Percentiles rank a stretch among this genome's conserved stretches.
Evolutionary conservation across 495 filamentous ascomycete species (phyloP).

Genomic region (Glonium stellatum): DNA sequence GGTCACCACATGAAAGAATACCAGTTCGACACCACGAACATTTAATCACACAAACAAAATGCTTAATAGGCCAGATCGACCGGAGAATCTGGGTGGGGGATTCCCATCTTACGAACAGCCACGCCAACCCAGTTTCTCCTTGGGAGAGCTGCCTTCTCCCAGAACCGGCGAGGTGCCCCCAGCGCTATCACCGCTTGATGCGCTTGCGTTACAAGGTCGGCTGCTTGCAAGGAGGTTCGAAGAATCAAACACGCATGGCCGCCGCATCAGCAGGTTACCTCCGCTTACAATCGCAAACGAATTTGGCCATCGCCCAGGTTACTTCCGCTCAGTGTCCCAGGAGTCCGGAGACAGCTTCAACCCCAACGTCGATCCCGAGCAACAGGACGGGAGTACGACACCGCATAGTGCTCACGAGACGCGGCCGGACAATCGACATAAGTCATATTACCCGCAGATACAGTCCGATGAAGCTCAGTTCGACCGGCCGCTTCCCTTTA

Average conservation of each 20-base stretch:
- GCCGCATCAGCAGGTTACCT: conserved; percentile 76
- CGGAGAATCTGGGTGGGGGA: conserved; percentile 5
- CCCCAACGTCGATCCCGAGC: conserved; percentile 38
- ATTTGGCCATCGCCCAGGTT: conserved; percentile 64
- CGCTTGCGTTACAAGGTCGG: conserved; percentile 82
- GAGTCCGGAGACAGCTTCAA: conserved; percentile 35
- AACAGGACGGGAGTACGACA: conserved; percentile 32
- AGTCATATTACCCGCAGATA: conserved; percentile 23
- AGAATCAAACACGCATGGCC: conserved; percentile 57
- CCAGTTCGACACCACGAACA: background rate
- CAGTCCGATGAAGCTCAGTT: conserved; percentile 12
- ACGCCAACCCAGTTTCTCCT: conserved; percentile 10
- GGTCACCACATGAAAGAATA: background rate
- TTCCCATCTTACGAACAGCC: conserved; percentile 21
- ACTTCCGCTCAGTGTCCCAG: conserved; percentile 54
- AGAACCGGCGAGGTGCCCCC: conserved; percentile 73
- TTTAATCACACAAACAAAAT: conserved; percentile 9
- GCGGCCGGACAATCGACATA: conserved; percentile 12
- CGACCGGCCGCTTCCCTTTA: conserved; percentile 18
- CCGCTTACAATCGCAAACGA: conserved; percentile 74
- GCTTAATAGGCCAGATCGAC: conserved; percentile 22
- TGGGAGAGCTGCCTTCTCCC: conserved; percentile 34
- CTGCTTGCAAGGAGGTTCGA: conserved; percentile 81
- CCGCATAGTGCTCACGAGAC: conserved; percentile 33
- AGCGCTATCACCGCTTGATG: conserved; percentile 87